Base-by-base conservation (phyloP, 768 basidiomycete genomes). In the Heimioporus sp. region DNA sequence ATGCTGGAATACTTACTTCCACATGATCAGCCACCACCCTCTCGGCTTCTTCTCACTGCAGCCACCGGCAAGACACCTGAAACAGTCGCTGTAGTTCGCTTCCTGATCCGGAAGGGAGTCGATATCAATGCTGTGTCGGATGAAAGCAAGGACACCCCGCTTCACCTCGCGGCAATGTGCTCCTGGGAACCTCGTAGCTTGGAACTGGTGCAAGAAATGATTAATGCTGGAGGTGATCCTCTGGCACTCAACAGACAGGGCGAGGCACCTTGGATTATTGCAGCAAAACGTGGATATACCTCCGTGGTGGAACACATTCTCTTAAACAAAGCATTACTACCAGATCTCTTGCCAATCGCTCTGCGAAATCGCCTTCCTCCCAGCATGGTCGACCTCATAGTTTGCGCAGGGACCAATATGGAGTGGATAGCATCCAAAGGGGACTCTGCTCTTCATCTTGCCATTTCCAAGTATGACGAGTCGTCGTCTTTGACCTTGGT, bases 101-200 rank as follows among this genome's bases (percentile, higher is more conserved):
- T 51, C 21, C 19, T 60, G n/a, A 21, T 60, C 17, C 5, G 21
- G 10, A 46, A 40, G 5, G 58, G 54, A 1, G 49, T 37, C 8
- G 32, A 55, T 16, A 4, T 52, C 0, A 34, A 42, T 6, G 39
- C 5, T 1, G 20, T 34, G 15, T 37, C 36, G 4, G 19, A 30
- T 24, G 3, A 19, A 12, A 3, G n/a, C 11, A 1, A 19, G 12
- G 43, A 51, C 19, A 45, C 41, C 1, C 34, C 41, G 1, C 34
- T 49, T 12, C 48, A 49, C 15, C 40, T 49, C 4, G 41, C 34
- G 19, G 41, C 34, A 9, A 28, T 43, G 24, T 49, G 30, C 12
- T 12, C 41, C 36, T 49, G 41, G 48, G 48, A 49, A 49, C 31
- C 48, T 9, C 48, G 48, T 10, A 32, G 31, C 17, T 19, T 49